Base-by-base conservation (phyloP, 306 rosid species). In the Rosa persica region DNA sequence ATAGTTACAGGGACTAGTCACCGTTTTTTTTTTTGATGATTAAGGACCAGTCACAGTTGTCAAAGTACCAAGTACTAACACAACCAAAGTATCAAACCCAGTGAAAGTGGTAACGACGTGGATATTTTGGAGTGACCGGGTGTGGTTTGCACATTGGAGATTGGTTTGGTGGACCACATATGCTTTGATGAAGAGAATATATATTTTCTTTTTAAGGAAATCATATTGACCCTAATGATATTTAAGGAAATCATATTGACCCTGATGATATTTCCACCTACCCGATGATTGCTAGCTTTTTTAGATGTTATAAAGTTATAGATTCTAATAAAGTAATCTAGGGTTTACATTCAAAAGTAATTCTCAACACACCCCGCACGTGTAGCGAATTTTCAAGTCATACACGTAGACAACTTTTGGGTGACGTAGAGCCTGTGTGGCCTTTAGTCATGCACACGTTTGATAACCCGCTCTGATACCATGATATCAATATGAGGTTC, bases 271-370 rank as follows among this genome's bases (percentile, higher is more conserved):
- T 42, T 80, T 72, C 80, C 77, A 8, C 78, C 46, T 62, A 49
- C 70, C 79, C 44, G 43, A 78, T 78, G 74, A 82, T 81, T 77
- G 70, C 52, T n/a, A n/a, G 61, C 61, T 75, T 44, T 82, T 62
- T 76, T 38, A 12, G 43, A 46, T 78, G 49, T 27, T 9, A 46
- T n/a, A 30, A n/a, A 43, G 49, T 27, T 9, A 46, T n/a, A 30
- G n/a, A 43, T 36, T 30, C 0, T 30, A 0, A 2, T 30, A 30
- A 30, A 30, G 3, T 30, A 30, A 30, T 30, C 2, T 30, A 3
- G 0, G 36, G 2, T 30, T 30, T 3, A 30, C 36, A 2, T 30
- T 2, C 3, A 30, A 30, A 30, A 30, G 2, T 2, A 30, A 30
- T 30, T 30, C 36, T 30, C 3, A 30, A 2, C 36, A 30, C 3